Evolutionary conservation across 306 rosid genomes (phyloP).

Genomic region (Glycine tomentella): DNA sequence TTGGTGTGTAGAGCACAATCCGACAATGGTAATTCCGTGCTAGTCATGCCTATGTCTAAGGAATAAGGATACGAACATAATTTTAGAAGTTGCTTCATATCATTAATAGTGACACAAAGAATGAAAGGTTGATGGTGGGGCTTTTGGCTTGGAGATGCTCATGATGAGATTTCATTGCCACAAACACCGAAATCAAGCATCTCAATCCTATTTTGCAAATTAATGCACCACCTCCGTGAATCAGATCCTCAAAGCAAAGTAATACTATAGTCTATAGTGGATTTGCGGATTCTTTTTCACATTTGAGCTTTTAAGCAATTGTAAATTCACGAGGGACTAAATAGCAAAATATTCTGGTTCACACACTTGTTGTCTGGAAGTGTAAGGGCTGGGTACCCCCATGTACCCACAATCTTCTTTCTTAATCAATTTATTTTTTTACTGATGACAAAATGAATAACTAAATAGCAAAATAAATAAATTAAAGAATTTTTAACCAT

Average conservation of each 20-base stretch:
- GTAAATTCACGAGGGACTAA: neutral
- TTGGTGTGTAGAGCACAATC: neutral
- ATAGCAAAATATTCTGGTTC: too few relatives aligned
- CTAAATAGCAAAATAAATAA: neutral
- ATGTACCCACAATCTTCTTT: too few relatives aligned
- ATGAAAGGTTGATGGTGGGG: slow-evolving; percentile 16
- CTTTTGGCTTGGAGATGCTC: neutral
- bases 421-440: too few relatives aligned
- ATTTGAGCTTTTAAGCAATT: neutral
- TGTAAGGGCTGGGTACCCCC: too few relatives aligned
- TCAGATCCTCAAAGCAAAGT: neutral
- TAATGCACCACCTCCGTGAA: neutral
- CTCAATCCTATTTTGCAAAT: neutral
- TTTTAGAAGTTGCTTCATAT: neutral
- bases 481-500: neutral
- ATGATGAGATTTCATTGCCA: neutral
- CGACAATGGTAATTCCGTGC: neutral
- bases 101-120: neutral
- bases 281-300: neutral
- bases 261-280: neutral
- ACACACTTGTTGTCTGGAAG: too few relatives aligned
- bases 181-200: neutral
- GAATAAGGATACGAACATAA: neutral
- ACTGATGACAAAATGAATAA: too few relatives aligned
- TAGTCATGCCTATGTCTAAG: neutral